phyloP scores from a whole-genome alignment of 306 rosid genomes.

The Trifolium pratense region DNA sequence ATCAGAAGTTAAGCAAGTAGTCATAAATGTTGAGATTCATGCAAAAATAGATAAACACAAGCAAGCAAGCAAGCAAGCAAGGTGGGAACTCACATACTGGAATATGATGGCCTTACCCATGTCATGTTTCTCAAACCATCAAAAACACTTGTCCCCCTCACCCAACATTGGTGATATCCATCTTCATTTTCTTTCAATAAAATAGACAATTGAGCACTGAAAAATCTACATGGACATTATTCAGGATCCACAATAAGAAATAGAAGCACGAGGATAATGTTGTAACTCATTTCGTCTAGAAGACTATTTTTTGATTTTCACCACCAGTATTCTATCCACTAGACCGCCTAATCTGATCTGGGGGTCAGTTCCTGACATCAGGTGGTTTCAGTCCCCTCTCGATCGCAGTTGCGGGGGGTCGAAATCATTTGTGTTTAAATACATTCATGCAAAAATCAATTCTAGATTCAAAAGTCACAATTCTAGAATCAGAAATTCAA shows the following conservation, averaged over 20 bases:
- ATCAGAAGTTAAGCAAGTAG: not conserved
- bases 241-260: not conserved
- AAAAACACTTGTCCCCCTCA: not conserved
- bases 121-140: not conserved
- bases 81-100: not conserved
- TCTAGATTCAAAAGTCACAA: no score
- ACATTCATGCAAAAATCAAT: no score
- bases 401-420: no score
- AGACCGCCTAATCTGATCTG: no score
- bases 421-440: no score
- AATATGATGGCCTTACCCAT: not conserved
- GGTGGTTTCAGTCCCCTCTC: no score
- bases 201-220: not conserved
- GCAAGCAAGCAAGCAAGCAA: not conserved
- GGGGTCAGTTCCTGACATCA: no score
- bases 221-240: not conserved
- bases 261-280: not conserved
- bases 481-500: no score
- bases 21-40: slow-evolving; percentile 2
- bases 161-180: not conserved
- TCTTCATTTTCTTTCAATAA: not conserved
- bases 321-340: no score
- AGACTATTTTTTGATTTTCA: no score
- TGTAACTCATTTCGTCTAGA: no score
- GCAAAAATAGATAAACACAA: not conserved